These are phyloP conservation scores for Xylogone sp. DNA, from an alignment of 2,329 filamentous ascomycete species.

Conservation along the genomic window DNA sequence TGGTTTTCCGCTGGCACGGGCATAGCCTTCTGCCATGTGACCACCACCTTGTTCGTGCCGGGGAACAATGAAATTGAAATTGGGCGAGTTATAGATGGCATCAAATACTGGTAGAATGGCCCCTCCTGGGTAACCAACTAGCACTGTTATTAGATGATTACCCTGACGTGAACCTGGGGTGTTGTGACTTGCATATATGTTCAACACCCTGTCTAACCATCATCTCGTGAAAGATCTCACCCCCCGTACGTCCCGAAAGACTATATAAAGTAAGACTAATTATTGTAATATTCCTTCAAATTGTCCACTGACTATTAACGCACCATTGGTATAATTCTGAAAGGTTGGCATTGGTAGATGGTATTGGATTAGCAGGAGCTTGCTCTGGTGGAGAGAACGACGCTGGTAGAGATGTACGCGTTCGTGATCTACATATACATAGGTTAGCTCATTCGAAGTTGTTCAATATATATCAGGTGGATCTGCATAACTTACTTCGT, in stretches of 20 bases:
- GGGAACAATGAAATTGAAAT: background rate
- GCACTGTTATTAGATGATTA: slow-evolving; percentile 9
- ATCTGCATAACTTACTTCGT: too few relatives aligned
- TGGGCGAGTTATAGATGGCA: slow-evolving; percentile 97
- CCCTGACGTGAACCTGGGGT: background rate
- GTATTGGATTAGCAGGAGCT: background rate
- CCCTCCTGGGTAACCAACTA: slow-evolving; percentile 87
- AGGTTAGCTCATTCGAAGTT: too few relatives aligned
- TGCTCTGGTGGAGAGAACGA: background rate
- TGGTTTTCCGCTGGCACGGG: background rate
- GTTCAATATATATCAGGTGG: too few relatives aligned
- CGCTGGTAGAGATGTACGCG: background rate
- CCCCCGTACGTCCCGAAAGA: background rate
- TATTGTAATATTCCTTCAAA: background rate
- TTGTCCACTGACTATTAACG: background rate
- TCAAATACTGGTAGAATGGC: slow-evolving; percentile 98
- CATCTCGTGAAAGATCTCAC: background rate
- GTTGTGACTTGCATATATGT: background rate
- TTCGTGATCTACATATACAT: background rate
- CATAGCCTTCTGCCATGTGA: slow-evolving; percentile 2
- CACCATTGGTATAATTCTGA: background rate
- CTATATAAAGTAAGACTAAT: background rate
- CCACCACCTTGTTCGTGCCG: slow-evolving; percentile 1
- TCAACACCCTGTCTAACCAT: background rate
- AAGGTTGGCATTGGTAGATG: background rate